A percentile compares a stretch with the other conserved stretches of the same genome.
phyloP scores from a whole-genome alignment of 2,329 filamentous ascomycete genomes.

The Mycosphaerella arachidis region DNA sequence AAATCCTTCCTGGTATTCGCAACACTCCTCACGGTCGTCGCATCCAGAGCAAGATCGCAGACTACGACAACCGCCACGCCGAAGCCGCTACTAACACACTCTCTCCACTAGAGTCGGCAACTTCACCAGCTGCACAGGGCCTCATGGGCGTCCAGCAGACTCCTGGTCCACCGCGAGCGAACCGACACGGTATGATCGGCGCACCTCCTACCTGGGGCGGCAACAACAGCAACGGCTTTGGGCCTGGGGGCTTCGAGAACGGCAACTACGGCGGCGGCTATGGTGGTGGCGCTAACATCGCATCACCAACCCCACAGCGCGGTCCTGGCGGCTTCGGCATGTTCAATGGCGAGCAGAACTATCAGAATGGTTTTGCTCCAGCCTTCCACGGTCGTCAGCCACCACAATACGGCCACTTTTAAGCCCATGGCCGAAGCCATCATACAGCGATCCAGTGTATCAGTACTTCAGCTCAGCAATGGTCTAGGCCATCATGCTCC shows the following conservation, averaged over 20 bases:
- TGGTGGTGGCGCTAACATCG: constrained; percentile 19
- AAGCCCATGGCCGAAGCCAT: constrained; percentile 7
- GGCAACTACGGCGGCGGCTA: constrained; percentile 14
- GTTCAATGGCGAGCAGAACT: constrained; percentile 15
- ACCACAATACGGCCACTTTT: constrained; percentile 25
- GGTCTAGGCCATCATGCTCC: constrained; percentile 1
- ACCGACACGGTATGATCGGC: constrained; percentile 29
- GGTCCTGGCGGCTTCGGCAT: constrained; percentile 21
- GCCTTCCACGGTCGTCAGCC: constrained; percentile 14
- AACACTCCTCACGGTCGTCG: constrained; percentile 91
- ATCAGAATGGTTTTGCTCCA: constrained; percentile 23
- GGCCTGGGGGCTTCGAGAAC: constrained; percentile 13
- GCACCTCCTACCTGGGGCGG: constrained; percentile 18
- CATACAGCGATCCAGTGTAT: constrained; percentile 10
- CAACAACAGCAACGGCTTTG: constrained; percentile 10
- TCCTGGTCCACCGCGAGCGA: constrained; percentile 20
- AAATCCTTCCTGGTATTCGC: constrained; percentile 77
- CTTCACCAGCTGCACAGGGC: background rate
- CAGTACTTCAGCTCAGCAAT: constrained; percentile 15
- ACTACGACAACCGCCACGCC: constrained; percentile 45
- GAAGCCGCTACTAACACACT: constrained; percentile 24
- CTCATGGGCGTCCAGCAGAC: constrained; percentile 8
- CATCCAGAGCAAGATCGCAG: constrained; percentile 80
- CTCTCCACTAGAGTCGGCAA: constrained; percentile 18
- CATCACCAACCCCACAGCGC: constrained; percentile 30